These are phyloP conservation scores for Backusella westeae DNA, from an alignment of 192 early-diverging fungal genomes.

Conservation along the genomic window DNA sequence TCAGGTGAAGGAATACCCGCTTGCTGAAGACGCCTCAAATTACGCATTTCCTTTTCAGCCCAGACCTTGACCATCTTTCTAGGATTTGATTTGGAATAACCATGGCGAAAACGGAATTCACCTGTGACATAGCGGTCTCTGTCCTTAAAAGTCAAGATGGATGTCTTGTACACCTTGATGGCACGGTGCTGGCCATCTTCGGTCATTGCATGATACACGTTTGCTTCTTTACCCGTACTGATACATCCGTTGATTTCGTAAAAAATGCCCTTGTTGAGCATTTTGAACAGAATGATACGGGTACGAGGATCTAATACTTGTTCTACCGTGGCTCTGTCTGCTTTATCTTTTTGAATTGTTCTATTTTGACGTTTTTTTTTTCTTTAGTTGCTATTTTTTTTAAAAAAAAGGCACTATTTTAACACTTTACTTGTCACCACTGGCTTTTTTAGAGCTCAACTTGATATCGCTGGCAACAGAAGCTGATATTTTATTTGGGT, in stretches of 20 bases:
- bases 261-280: slow-evolving; percentile 87
- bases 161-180: slow-evolving; percentile 98
- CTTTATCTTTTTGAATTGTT: slow-evolving; percentile 74
- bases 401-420: neutral
- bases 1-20: slow-evolving; percentile 91
- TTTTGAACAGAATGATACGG: slow-evolving; percentile 94
- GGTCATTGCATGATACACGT: slow-evolving; percentile 95
- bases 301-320: slow-evolving; percentile 98
- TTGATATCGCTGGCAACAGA: slow-evolving; percentile 56
- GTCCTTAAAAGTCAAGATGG: slow-evolving; percentile 97
- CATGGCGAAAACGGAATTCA: slow-evolving; percentile 93
- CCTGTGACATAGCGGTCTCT: slow-evolving; percentile 96
- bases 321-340: slow-evolving; percentile 94
- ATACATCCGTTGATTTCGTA: slow-evolving; percentile 97
- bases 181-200: slow-evolving; percentile 80
- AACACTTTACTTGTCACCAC: slow-evolving; percentile 51
- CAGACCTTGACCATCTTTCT: slow-evolving; percentile 98
- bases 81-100: slow-evolving; percentile 91
- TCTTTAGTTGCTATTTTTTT: neutral
- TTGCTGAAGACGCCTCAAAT: slow-evolving; percentile 84
- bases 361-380: slow-evolving; percentile 1
- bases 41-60: slow-evolving; percentile 99
- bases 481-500: slow-evolving; percentile 33
- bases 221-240: slow-evolving; percentile 98
- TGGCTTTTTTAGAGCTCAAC: slow-evolving; percentile 59